A percentile compares a stretch with the other conserved stretches of the same genome.
Evolutionary conservation across 305 asterid genomes (phyloP).

Genomic region (Fraxinus xanthoxyloides): DNA sequence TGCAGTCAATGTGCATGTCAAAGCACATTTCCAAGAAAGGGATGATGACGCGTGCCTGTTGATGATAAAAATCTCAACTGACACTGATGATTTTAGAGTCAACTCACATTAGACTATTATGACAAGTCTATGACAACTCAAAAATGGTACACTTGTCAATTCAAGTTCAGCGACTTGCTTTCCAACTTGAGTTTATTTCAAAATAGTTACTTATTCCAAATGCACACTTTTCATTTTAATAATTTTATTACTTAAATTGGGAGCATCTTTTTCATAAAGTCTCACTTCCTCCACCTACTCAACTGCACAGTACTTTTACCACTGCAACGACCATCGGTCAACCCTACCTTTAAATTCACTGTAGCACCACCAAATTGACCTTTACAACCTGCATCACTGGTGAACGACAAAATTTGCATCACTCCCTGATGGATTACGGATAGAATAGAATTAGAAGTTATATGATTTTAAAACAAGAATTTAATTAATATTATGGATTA

Average conservation of each 20-base stretch:
- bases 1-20: neutral
- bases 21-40: neutral
- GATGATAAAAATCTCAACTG: neutral
- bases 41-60: neutral
- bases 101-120: neutral
- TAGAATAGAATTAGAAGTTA: neutral
- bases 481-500: neutral
- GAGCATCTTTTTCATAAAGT: neutral
- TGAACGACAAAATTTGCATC: neutral
- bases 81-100: neutral
- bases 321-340: neutral
- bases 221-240: neutral
- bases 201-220: neutral
- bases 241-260: neutral
- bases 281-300: neutral
- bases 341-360: neutral
- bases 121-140: neutral
- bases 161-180: neutral
- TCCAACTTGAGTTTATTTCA: neutral
- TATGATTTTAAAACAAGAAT: neutral
- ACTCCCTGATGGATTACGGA: neutral
- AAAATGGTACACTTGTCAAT: neutral
- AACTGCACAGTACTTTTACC: neutral
- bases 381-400: neutral
- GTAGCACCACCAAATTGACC: neutral